These are phyloP conservation scores for Abelmoschus esculentus DNA, from an alignment of 345 rosid genomes.

Conservation along the genomic window DNA sequence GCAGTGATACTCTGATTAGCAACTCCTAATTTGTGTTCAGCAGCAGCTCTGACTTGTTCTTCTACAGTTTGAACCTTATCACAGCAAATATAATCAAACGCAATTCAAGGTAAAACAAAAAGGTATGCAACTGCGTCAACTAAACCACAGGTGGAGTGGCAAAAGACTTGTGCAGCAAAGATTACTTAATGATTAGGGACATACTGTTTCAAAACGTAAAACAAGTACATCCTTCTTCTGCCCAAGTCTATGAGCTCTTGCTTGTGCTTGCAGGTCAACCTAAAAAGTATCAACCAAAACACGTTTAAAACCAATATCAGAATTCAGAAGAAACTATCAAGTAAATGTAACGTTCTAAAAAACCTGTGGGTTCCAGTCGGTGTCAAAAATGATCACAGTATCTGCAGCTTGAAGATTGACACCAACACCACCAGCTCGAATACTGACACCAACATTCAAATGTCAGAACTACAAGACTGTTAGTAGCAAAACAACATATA, in stretches of 20 bases:
- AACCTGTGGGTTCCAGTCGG: slow-evolving; percentile 99
- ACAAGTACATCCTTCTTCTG: slow-evolving; percentile 96
- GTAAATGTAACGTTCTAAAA: slow-evolving; percentile 11
- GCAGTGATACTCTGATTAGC: slow-evolving; percentile 98
- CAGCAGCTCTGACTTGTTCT: slow-evolving; percentile 94
- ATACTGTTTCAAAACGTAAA: slow-evolving; percentile 88
- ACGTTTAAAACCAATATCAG: not conserved
- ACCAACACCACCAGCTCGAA: slow-evolving; percentile 98
- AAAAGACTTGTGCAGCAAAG: not conserved
- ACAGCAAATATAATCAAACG: slow-evolving; percentile 8
- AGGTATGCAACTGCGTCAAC: no score
- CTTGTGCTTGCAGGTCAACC: slow-evolving; percentile 99
- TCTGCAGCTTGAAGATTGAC: slow-evolving; percentile 98
- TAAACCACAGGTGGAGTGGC: no score
- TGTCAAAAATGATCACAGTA: slow-evolving; percentile 87
- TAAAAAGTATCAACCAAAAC: slow-evolving; percentile 17
- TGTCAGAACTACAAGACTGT: slow-evolving; percentile 12
- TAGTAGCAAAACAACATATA: not conserved
- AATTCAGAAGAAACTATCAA: slow-evolving; percentile 8
- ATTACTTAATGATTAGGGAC: slow-evolving; percentile 9
- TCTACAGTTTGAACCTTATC: slow-evolving; percentile 83
- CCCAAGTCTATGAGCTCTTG: slow-evolving; percentile 95
- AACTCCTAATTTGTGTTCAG: slow-evolving; percentile 97
- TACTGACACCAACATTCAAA: slow-evolving; percentile 37
- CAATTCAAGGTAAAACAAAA: not conserved